Evolutionary conservation across 2,329 filamentous ascomycete species (phyloP), one percentile per base, ranked within the genome.

Genomic region (Didymella lethalis): DNA sequence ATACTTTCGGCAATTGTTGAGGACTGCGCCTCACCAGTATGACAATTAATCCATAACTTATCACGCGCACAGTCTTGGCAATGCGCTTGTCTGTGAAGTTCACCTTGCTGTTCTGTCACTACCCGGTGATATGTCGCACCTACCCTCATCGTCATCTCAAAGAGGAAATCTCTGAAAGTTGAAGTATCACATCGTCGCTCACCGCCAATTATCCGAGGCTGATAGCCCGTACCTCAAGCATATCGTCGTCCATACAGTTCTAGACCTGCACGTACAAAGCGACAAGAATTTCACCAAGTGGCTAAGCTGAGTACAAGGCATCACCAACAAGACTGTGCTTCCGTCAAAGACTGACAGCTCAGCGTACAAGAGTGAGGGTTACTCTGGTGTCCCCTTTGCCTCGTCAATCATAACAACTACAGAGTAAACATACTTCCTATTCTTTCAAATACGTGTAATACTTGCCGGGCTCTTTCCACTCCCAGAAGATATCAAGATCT

Each of bases 41-140:
- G 20, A 46, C 50, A 10, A 12, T 28, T 31, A 6, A 49, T 46
- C 46, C 16, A 49, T 10, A 26, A 11, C 6, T 16, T 10, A 29
- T 54, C 34, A 47, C 46, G 25, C 16, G 18, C 25, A 5, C 3
- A 14, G 2, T 2, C 56, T 54, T 54, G 38, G 46, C 45, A 34
- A 18, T 18, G 52, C 7, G 26, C n/a, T 41, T 3, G 18, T 7
- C 28, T 29, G 8, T 18, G 23, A 28, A 40, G 2, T 29, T 23
- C 4, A 2, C 16, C 34, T 14, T 28, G 26, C 28, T 29, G n/a
- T 14, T 10, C 36, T 53, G 55, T 32, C 18, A 46, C 29, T 48
- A 48, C 25, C 55, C 48, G 55, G 48, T 40, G 48, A 58, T 18
- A 38, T 40, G 26, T 58, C 29, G 20, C 31, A 53, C 31, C 6